Conservation (phyloP, 768 basidiomycete genomes). For the Tricholoma terreum region DNA sequence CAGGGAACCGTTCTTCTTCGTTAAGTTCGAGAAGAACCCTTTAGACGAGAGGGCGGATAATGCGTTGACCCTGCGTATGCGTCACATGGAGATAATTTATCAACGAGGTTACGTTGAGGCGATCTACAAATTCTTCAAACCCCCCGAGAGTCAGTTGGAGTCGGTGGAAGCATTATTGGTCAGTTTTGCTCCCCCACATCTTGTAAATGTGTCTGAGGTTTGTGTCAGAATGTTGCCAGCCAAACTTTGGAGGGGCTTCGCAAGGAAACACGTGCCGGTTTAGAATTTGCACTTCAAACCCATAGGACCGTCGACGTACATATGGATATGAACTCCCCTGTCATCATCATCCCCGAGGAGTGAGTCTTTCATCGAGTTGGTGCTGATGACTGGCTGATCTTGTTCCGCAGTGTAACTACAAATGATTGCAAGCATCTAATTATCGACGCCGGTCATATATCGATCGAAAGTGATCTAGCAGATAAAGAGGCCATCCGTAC, state of each 20-base stretch:
- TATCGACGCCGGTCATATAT: constrained; percentile 94
- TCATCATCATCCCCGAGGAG: constrained; percentile 97
- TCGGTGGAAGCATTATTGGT: constrained; percentile 92
- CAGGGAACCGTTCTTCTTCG: constrained; percentile 72
- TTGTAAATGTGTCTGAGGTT: background rate
- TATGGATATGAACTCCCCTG: constrained; percentile 93
- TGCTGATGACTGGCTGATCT: constrained; percentile 4
- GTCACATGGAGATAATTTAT: constrained; percentile 96
- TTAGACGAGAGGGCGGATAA: constrained; percentile 90
- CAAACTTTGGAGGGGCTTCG: constrained; percentile 90
- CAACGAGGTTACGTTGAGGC: constrained; percentile 93
- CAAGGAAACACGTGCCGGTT: constrained; percentile 89
- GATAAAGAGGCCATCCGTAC: constrained; percentile 76
- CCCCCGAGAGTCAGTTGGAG: constrained; percentile 91
- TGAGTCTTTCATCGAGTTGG: constrained; percentile 29
- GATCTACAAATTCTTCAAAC: constrained; percentile 87
- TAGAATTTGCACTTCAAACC: constrained; percentile 89
- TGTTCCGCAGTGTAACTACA: constrained; percentile 59
- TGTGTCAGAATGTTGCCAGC: constrained; percentile 76
- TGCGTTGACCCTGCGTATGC: constrained; percentile 84
- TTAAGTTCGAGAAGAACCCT: constrained; percentile 91
- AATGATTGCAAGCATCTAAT: constrained; percentile 81
- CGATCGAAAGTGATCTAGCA: constrained; percentile 86
- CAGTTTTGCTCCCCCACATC: constrained; percentile 20
- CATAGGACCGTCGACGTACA: constrained; percentile 97